Percentiles rank a stretch among this genome's conserved stretches.
Conservation (phyloP, 306 rosid genomes). For the Lathyrus oleraceus region DNA sequence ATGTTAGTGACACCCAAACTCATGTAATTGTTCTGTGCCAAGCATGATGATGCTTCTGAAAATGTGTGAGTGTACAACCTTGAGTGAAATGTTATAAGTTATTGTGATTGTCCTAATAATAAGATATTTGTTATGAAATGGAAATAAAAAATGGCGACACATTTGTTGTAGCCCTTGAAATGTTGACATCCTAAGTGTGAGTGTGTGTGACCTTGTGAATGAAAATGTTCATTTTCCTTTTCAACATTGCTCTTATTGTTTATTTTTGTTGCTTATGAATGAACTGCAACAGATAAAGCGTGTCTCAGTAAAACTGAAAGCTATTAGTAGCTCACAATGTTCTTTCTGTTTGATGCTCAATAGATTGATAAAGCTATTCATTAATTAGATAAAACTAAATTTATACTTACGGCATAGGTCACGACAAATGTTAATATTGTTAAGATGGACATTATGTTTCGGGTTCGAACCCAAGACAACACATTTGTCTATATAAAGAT, state of each 20-base stretch:
- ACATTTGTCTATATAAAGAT: too few relatives aligned
- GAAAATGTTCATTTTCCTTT: slow-evolving; percentile 32
- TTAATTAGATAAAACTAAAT: too few relatives aligned
- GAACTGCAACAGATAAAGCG: neutral
- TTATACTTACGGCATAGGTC: too few relatives aligned
- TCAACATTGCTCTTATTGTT: neutral
- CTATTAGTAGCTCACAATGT: neutral
- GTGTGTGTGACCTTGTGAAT: slow-evolving; percentile 24
- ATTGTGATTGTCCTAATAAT: slow-evolving; percentile 4
- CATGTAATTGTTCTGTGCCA: slow-evolving; percentile 24
- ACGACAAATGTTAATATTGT: too few relatives aligned
- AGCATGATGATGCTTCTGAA: slow-evolving; percentile 13
- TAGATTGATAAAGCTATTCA: neutral
- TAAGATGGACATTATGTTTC: too few relatives aligned
- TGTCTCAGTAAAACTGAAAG: slow-evolving; percentile 11
- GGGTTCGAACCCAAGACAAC: too few relatives aligned
- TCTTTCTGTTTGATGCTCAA: slow-evolving; percentile 13
- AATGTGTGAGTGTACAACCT: slow-evolving; percentile 38
- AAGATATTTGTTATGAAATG: slow-evolving; percentile 33
- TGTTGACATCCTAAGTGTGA: slow-evolving; percentile 15
- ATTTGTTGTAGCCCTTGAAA: slow-evolving; percentile 29
- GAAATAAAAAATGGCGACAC: slow-evolving; percentile 35
- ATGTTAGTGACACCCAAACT: slow-evolving; percentile 42
- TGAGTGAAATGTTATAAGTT: slow-evolving; percentile 32
- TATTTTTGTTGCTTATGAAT: slow-evolving; percentile 13